Percentiles rank a stretch among this genome's conserved stretches.
Evolutionary conservation across 1,139 yeast genomes (phyloP).

Genomic region (Hansenula lynferdii): DNA sequence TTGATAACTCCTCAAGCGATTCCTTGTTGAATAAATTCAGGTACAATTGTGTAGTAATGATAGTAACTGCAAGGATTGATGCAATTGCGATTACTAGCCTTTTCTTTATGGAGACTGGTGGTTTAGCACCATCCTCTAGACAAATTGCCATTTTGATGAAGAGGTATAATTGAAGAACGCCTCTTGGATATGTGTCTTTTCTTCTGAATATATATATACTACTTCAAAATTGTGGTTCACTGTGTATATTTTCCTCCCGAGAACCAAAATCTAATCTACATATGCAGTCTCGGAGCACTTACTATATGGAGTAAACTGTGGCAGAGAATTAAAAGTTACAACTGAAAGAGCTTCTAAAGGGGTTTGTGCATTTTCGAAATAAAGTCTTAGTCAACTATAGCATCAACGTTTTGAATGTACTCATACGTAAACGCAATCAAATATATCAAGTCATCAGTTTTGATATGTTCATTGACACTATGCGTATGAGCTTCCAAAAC

Average conservation of each 20-base stretch:
- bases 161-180: no score
- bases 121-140: neutral
- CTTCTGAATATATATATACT: no score
- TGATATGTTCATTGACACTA: slow-evolving; percentile 47
- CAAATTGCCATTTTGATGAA: neutral
- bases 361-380: no score
- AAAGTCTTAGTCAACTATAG: neutral
- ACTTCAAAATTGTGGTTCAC: no score
- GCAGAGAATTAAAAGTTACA: no score
- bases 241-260: no score
- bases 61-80: neutral
- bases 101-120: neutral
- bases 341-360: no score
- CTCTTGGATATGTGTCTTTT: no score
- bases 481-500: slow-evolving; percentile 27
- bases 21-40: neutral
- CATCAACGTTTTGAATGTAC: slow-evolving; percentile 27
- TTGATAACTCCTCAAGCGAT: neutral
- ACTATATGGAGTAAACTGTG: no score
- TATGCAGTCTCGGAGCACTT: no score
- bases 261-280: no score
- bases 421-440: slow-evolving; percentile 48
- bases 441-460: slow-evolving; percentile 43
- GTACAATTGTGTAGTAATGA: neutral
- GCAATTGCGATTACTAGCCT: neutral